Conservation (phyloP, 495 filamentous ascomycete genomes). For the Ramalina intermedia region DNA sequence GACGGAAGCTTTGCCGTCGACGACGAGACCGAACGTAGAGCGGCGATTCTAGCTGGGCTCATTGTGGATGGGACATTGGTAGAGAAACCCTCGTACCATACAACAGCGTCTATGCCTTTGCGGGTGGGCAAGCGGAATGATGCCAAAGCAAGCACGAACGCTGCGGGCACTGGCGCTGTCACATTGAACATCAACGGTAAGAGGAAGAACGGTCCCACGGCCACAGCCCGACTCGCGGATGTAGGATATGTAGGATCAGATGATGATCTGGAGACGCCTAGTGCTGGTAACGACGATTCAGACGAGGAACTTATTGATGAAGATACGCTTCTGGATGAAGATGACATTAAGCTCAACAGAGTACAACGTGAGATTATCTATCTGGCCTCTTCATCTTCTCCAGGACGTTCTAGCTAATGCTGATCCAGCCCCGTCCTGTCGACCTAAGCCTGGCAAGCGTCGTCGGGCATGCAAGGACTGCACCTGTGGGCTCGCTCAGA, state of each 20-base stretch:
- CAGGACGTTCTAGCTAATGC: neutral
- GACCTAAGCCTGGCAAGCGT: conserved; percentile 68
- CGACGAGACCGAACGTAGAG: conserved; percentile 35
- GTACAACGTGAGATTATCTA: conserved; percentile 50
- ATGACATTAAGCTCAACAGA: conserved; percentile 58
- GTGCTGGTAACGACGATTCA: conserved; percentile 45
- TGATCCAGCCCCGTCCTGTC: conserved; percentile 59
- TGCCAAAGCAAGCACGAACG: conserved; percentile 16
- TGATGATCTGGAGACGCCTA: conserved; percentile 46
- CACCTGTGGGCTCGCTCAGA: conserved; percentile 62
- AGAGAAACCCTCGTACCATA: conserved; percentile 55
- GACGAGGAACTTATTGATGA: conserved; percentile 85
- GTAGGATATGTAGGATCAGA: conserved; percentile 61
- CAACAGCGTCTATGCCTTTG: conserved; percentile 55
- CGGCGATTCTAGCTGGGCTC: conserved; percentile 74
- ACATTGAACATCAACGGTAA: conserved; percentile 32
- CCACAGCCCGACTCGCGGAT: conserved; percentile 28
- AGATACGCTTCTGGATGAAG: conserved; percentile 68
- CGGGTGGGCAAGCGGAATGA: conserved; percentile 43
- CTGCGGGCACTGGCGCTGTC: conserved; percentile 18
- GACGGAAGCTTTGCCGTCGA: conserved; percentile 42
- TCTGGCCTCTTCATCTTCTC: neutral
- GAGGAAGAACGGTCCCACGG: conserved; percentile 20
- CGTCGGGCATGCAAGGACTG: conserved; percentile 95
- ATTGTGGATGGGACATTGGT: conserved; percentile 45